Evolutionary conservation across 2,329 filamentous ascomycete species (phyloP).

Genomic region (Fusarium haematococcum): DNA sequence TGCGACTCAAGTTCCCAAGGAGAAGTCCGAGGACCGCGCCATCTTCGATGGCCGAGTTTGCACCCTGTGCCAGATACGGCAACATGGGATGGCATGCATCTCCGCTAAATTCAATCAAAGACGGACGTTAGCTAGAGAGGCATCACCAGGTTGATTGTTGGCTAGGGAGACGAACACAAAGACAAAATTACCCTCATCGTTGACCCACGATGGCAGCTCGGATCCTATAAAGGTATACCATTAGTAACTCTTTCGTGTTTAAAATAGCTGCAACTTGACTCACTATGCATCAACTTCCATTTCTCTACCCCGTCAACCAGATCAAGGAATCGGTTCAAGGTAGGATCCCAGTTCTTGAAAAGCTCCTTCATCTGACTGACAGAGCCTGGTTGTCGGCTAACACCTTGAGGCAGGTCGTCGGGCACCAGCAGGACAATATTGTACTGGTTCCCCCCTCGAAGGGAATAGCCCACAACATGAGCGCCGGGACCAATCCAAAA

Average conservation of each 20-base stretch:
- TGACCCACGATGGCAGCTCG: background rate
- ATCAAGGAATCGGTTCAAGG: background rate
- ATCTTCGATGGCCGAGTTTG: background rate
- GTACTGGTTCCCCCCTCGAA: background rate
- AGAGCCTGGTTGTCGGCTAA: background rate
- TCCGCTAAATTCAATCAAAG: background rate
- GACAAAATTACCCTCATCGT: background rate
- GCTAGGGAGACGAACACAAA: background rate
- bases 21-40: background rate
- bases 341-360: background rate
- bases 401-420: background rate
- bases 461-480: background rate
- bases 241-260: background rate
- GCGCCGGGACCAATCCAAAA: background rate
- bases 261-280: background rate
- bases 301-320: background rate
- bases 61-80: background rate
- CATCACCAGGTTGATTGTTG: no score
- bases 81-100: background rate
- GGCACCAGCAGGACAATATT: background rate
- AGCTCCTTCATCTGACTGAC: background rate
- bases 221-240: background rate
- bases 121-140: background rate
- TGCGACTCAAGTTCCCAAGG: background rate
- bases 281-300: background rate